A percentile compares a stretch with the other conserved stretches of the same genome.
Conservation (phyloP, 1,284 basidiomycete species). For the Acaromyces ingoldii region DNA sequence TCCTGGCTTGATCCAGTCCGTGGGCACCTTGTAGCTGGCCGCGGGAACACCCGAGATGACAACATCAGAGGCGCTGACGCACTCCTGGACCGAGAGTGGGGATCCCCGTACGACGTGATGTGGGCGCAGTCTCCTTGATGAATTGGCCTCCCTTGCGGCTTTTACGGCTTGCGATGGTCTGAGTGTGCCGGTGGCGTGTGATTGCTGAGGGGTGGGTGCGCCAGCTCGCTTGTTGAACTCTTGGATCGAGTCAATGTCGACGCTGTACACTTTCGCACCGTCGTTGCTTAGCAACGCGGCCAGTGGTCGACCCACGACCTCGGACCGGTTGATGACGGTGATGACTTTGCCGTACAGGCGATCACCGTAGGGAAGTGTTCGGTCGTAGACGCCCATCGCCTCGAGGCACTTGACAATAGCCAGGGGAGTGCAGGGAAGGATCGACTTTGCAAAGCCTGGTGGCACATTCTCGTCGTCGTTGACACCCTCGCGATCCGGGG, state of each 20-base stretch:
- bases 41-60: constrained; percentile 53
- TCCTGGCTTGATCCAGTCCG: constrained; percentile 82
- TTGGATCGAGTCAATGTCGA: constrained; percentile 87
- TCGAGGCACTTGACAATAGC: constrained; percentile 91
- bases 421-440: constrained; percentile 92
- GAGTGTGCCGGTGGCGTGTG: constrained; percentile 8
- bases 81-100: constrained; percentile 22
- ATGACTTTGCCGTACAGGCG: constrained; percentile 87
- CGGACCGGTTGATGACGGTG: constrained; percentile 93
- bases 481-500: constrained; percentile 1
- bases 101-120: constrained; percentile 65
- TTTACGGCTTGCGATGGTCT: constrained; percentile 37
- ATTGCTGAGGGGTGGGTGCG: constrained; percentile 6
- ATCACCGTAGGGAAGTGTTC: constrained; percentile 83
- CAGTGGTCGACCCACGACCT: constrained; percentile 90
- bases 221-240: constrained; percentile 54
- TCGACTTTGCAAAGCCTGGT: constrained; percentile 78
- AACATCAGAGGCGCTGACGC: constrained; percentile 40
- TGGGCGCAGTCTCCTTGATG: constrained; percentile 54
- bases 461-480: constrained; percentile 54
- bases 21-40: constrained; percentile 82
- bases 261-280: constrained; percentile 87
- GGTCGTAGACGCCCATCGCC: constrained; percentile 85
- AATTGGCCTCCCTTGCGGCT: constrained; percentile 59
- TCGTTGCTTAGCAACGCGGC: constrained; percentile 92